phyloP scores from a whole-genome alignment of 2,329 filamentous ascomycete species.

The Amphichorda felina region DNA sequence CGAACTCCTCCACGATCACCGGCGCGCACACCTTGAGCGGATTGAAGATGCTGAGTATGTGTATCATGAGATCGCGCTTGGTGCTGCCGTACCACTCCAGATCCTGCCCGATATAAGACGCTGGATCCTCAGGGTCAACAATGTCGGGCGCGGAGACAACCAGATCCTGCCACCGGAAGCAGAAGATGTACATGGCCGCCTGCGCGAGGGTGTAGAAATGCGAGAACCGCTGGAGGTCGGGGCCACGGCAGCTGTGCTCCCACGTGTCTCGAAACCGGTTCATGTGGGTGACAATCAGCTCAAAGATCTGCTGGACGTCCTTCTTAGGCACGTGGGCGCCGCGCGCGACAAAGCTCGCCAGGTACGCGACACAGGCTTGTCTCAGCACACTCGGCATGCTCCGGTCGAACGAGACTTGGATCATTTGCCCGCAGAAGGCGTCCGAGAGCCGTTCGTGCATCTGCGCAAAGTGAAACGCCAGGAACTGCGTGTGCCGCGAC shows the following conservation, averaged over 20 bases:
- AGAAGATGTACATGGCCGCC: constrained; percentile 87
- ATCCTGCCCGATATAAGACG: constrained; percentile 54
- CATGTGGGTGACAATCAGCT: constrained; percentile 65
- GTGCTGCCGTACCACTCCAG: constrained; percentile 67
- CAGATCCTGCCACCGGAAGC: constrained; percentile 93
- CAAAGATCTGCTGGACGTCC: constrained; percentile 73
- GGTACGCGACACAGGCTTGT: constrained; percentile 80
- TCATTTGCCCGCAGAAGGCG: constrained; percentile 67
- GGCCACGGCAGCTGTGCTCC: constrained; percentile 65
- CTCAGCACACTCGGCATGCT: constrained; percentile 62
- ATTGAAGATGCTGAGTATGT: constrained; percentile 83
- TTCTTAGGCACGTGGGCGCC: constrained; percentile 69
- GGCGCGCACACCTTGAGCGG: constrained; percentile 91
- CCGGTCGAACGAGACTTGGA: constrained; percentile 34
- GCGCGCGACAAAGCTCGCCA: constrained; percentile 87
- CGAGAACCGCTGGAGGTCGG: constrained; percentile 72
- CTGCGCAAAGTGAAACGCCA: constrained; percentile 93
- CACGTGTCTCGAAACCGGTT: constrained; percentile 62
- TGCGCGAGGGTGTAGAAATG: constrained; percentile 85
- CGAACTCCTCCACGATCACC: constrained; percentile 83
- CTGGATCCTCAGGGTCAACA: constrained; percentile 50
- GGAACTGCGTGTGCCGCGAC: constrained; percentile 87
- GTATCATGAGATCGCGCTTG: constrained; percentile 60
- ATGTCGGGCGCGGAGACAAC: constrained; percentile 49
- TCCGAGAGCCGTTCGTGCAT: constrained; percentile 66